Conservation (phyloP, 1,284 basidiomycete genomes). For the Boletus mariae region DNA sequence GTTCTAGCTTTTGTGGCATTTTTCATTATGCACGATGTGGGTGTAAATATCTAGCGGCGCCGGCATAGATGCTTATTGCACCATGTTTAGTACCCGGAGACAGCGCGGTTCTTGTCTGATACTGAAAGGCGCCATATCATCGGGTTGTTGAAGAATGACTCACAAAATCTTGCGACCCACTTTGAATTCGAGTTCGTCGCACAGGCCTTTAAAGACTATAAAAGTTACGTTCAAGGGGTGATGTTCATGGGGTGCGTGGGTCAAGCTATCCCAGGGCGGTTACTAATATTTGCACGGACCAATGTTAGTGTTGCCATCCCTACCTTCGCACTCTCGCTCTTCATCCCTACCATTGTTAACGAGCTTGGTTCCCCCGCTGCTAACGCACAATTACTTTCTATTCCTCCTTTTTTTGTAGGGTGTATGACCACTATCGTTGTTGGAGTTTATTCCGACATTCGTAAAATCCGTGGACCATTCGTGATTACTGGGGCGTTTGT, state of each 20-base stretch:
- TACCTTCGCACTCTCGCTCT: constrained; percentile 56
- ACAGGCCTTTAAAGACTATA: constrained; percentile 43
- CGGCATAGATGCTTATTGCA: constrained; percentile 1
- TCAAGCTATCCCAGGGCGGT: neutral
- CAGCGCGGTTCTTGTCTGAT: constrained; percentile 42
- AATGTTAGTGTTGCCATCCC: constrained; percentile 42
- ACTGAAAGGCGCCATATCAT: constrained; percentile 35
- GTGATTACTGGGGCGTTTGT: constrained; percentile 37
- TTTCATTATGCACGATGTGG: constrained; percentile 44
- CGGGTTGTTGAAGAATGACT: constrained; percentile 39
- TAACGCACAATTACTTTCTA: constrained; percentile 52
- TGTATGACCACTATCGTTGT: constrained; percentile 41
- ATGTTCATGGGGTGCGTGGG: constrained; percentile 42
- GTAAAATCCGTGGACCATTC: constrained; percentile 43
- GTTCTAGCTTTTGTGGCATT: constrained; percentile 36
- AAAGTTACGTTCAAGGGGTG: constrained; percentile 41
- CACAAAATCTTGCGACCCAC: constrained; percentile 31
- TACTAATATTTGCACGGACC: constrained; percentile 7
- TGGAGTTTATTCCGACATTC: constrained; percentile 43
- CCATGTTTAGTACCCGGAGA: constrained; percentile 41
- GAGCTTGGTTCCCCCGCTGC: constrained; percentile 54
- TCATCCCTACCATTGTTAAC: constrained; percentile 53
- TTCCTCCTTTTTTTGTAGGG: constrained; percentile 47
- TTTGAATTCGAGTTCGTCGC: constrained; percentile 37
- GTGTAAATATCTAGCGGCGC: constrained; percentile 4